Evolutionary conservation across 768 basidiomycete genomes (phyloP), one percentile per base, ranked within the genome.

Genomic region (Boletus speciosus): DNA sequence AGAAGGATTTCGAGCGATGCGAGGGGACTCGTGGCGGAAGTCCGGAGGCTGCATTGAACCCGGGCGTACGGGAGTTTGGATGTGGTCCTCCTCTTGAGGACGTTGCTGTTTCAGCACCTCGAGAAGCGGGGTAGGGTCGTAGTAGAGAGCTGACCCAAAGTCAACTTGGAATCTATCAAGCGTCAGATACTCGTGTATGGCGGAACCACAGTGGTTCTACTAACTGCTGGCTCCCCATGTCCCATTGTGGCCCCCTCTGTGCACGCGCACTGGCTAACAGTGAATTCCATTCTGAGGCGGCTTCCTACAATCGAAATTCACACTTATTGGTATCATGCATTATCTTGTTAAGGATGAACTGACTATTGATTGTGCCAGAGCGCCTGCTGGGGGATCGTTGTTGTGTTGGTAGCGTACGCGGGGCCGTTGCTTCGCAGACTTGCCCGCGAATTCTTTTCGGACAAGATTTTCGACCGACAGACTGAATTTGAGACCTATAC

Each of bases 271-370:
- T 86, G 55, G 83, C 79, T 43, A 93, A 75, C 49, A 90, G 61
- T 0, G 90, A 91, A 61, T 93, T 93, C 90, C 90, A 92, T 59
- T 90, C 87, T 10, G 88, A 90, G 10, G 90, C 88, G 63, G 82
- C 84, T 67, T 92, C 90, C 80, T 81, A 39, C 35, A 36, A 25
- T 35, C 19, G 5, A 29, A 23, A 29, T 40, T 23, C 34, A 42
- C 14, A 25, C 31, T 5, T n/a, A 50, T 52, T 23, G 61, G 56
- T 14, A 5, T 5, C 4, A 47, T 29, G 32, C 3, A 16, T 34
- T 7, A 12, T 5, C 6, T 37, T 19, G 15, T 15, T 27, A 14
- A 16, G 29, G 45, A 29, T 9, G 19, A 8, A 81, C 86, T 52
- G 60, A 90, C 88, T 58, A 88, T 81, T 31, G 88, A 85, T 47